These are phyloP conservation scores for Populus tomentosa DNA, from an alignment of 441 rosid species.

Conservation along the genomic window DNA sequence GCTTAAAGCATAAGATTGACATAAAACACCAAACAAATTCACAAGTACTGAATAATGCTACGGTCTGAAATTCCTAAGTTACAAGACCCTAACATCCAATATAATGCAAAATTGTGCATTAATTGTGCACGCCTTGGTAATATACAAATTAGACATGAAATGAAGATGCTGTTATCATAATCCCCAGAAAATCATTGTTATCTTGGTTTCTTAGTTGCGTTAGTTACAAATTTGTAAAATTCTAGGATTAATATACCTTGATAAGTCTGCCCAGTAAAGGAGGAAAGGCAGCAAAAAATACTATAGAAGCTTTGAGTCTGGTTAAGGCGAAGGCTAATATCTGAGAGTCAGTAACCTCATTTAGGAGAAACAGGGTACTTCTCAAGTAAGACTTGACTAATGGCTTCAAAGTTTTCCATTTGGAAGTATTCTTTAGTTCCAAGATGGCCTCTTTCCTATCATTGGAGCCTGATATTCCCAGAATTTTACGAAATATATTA, in stretches of 20 bases:
- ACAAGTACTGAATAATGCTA: not conserved
- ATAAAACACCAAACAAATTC: not conserved
- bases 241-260: constrained; percentile 49
- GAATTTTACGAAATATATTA: constrained; percentile 47
- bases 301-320: constrained; percentile 51
- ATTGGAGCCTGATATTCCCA: constrained; percentile 58
- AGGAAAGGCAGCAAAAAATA: constrained; percentile 66
- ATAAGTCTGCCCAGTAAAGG: constrained; percentile 51
- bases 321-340: constrained; percentile 18
- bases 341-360: constrained; percentile 56
- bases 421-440: constrained; percentile 59
- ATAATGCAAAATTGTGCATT: not conserved
- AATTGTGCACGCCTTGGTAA: not conserved
- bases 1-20: not conserved
- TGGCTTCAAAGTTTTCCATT: constrained; percentile 72
- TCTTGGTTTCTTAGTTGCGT: not conserved
- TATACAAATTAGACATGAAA: not conserved
- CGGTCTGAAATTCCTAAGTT: not conserved
- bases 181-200: not conserved
- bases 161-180: not conserved
- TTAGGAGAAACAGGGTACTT: constrained; percentile 67
- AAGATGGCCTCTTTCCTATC: constrained; percentile 53
- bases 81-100: not conserved
- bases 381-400: constrained; percentile 67
- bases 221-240: not conserved